Evolutionary conservation across 2,329 filamentous ascomycete species (phyloP), one percentile per base, ranked within the genome.

Genomic region (Fusarium duplospermum): DNA sequence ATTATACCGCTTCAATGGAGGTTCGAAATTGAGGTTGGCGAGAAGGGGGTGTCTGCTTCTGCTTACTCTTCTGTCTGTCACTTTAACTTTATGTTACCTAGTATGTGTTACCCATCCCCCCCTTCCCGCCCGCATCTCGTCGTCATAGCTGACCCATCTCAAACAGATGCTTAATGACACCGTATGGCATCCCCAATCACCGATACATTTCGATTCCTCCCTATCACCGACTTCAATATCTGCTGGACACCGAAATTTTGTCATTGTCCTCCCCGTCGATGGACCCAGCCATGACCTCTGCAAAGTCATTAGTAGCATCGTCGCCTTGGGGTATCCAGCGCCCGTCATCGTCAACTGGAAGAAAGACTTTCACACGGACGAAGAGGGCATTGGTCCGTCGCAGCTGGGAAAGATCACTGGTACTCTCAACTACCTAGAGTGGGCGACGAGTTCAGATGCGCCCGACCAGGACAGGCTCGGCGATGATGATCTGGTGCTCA

Each of bases 281-380:
- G 66, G 74, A 11, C 77, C 79, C n/a, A 75, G 74, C 35, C 76
- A 79, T 24, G 73, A 79, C 33, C 76, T 81, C 14, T 81, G 79
- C 69, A 81, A 81, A 64, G 77, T 79, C 47, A 65, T 81, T 13
- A 74, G 73, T 40, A 79, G 78, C 45, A 72, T 72, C 16, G 54
- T 79, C 14, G 79, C 77, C 5, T 57, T 78, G 16, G 79, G 77
- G 8, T 81, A 80, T 50, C 79, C 79, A 3, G 76, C 76, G 9
- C 78, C 79, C 8, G 74, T 80, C 27, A 77, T 81, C n/a, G 76
- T 80, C 47, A 81, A 81, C 62, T 81, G 80, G 79, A 75, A 75
- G 20, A 71, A 74, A 6, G 75, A 80, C 22, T 80, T 77, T 4
- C 70, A 75, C 18, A 74, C 72, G 31, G 64, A 76, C 18, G 66